Evolutionary conservation across 2,329 filamentous ascomycete genomes (phyloP).

Genomic region (Penicillium sp.): DNA sequence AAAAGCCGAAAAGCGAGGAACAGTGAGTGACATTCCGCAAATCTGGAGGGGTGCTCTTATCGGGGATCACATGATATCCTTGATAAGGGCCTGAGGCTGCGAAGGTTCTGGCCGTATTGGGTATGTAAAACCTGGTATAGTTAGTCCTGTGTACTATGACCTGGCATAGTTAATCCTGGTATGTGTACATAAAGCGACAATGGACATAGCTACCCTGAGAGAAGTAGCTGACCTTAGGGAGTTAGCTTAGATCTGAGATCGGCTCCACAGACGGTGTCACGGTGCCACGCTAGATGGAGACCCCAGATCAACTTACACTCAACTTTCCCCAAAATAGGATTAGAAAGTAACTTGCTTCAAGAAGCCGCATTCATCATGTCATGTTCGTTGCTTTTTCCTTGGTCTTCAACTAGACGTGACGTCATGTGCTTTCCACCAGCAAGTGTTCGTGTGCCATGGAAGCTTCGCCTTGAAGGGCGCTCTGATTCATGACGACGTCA

Average conservation of each 20-base stretch:
- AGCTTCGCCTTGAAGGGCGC: slow-evolving; percentile 2
- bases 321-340: background rate
- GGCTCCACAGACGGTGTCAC: background rate
- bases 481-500: slow-evolving; percentile 33
- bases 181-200: too few species aligned
- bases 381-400: background rate
- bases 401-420: slow-evolving; percentile 4
- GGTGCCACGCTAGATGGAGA: background rate
- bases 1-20: background rate
- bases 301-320: background rate
- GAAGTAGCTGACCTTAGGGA: too few species aligned
- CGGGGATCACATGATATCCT: background rate
- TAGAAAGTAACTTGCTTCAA: background rate
- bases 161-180: too few species aligned
- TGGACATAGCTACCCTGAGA: too few species aligned
- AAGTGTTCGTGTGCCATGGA: too few species aligned
- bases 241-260: slow-evolving; percentile 3
- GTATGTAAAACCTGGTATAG: too few species aligned
- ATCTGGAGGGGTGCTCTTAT: background rate
- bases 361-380: background rate
- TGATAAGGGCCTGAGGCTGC: background rate
- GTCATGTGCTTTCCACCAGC: slow-evolving; percentile 14
- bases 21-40: background rate
- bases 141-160: too few species aligned
- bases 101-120: too few species aligned